Evolutionary conservation across 345 rosid species (phyloP).

Genomic region (Noccaea bulbosa): DNA sequence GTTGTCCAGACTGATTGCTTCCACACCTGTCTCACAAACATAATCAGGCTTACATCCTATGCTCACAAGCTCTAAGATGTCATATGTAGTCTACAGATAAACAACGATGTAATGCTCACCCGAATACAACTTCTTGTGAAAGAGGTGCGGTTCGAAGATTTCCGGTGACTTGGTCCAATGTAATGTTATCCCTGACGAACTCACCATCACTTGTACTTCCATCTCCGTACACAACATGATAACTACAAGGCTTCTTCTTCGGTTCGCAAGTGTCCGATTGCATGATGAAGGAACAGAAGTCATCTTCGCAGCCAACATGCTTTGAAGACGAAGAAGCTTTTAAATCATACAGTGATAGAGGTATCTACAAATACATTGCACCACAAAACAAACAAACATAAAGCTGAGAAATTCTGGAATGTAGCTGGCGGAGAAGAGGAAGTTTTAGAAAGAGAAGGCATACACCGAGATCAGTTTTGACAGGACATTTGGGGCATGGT

Average conservation of each 20-base stretch:
- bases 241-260: conserved; percentile 34
- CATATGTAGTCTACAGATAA: not conserved
- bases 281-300: conserved; percentile 31
- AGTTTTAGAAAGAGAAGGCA: conserved; percentile 21
- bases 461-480: conserved; percentile 84
- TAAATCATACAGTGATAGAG: conserved; percentile 45
- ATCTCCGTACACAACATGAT: conserved; percentile 46
- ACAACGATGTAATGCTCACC: conserved; percentile 27
- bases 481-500: conserved; percentile 75
- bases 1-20: conserved; percentile 75
- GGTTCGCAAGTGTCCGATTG: conserved; percentile 37
- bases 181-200: conserved; percentile 41
- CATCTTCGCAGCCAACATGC: conserved; percentile 40
- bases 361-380: conserved; percentile 49
- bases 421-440: not conserved
- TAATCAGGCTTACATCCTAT: not conserved
- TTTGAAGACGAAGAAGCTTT: conserved; percentile 30
- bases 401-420: not conserved
- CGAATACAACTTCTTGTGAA: conserved; percentile 34
- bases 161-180: conserved; percentile 39
- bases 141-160: conserved; percentile 36
- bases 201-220: conserved; percentile 46
- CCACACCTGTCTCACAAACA: conserved; percentile 66
- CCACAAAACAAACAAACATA: conserved; percentile 11
- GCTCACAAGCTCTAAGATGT: not conserved